These are phyloP conservation scores for Aspergillus transmontanensis DNA, from an alignment of 2,329 filamentous ascomycete species.

Conservation along the genomic window DNA sequence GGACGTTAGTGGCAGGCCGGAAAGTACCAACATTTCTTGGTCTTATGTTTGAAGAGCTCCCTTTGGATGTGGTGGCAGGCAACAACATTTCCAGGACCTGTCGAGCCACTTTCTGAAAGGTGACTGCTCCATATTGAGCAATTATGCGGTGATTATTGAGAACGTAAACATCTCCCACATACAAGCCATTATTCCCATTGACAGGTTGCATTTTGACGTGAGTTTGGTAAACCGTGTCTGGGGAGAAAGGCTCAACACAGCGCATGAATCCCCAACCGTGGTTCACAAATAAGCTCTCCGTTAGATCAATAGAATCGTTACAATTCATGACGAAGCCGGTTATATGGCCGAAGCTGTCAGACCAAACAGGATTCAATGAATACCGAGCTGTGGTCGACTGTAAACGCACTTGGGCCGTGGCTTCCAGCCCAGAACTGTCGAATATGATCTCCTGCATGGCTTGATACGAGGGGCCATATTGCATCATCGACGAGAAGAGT, in stretches of 20 bases:
- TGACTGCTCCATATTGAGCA: neutral
- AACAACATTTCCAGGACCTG: neutral
- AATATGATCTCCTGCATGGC: neutral
- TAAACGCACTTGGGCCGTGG: neutral
- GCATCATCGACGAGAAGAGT: neutral
- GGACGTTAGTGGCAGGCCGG: too few species aligned
- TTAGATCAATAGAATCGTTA: neutral
- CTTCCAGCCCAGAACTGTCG: neutral
- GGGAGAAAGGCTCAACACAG: neutral
- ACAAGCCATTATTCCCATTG: neutral
- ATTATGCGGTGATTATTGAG: neutral
- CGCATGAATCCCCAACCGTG: conserved; percentile 1
- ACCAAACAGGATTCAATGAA: neutral
- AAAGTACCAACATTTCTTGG: neutral
- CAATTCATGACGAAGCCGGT: conserved; percentile 1
- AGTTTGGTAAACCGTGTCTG: neutral
- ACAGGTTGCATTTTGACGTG: conserved; percentile 3
- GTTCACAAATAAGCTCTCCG: neutral
- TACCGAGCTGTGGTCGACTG: neutral
- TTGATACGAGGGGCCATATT: neutral
- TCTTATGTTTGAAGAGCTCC: too few species aligned
- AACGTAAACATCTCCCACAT: neutral
- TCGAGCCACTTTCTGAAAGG: neutral
- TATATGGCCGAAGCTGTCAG: neutral
- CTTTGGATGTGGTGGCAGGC: neutral